These are phyloP conservation scores for Macrolepiota albuminosa DNA, from an alignment of 768 basidiomycete genomes.

Conservation along the genomic window DNA sequence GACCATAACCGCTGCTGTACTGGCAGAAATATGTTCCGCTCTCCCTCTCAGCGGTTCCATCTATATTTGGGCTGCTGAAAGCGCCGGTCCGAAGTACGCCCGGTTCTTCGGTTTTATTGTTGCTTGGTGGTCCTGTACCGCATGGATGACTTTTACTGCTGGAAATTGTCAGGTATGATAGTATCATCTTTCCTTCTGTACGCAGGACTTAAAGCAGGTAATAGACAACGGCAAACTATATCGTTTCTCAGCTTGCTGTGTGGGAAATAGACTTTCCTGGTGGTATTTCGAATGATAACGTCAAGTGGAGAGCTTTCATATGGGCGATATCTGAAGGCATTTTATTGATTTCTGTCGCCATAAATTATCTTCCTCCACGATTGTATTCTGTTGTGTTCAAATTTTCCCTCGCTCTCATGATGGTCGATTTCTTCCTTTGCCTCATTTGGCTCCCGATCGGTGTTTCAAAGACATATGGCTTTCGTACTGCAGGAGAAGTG, in stretches of 20 bases:
- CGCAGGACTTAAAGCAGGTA: not conserved
- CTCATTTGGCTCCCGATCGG: constrained; percentile 92
- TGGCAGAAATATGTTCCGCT: constrained; percentile 90
- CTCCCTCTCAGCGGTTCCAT: constrained; percentile 86
- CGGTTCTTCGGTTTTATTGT: constrained; percentile 87
- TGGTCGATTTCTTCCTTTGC: constrained; percentile 85
- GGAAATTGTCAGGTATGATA: constrained; percentile 74
- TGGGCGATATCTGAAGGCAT: constrained; percentile 80
- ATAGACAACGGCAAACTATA: constrained; percentile 85
- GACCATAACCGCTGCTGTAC: constrained; percentile 80
- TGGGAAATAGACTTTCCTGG: constrained; percentile 84
- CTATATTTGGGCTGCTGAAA: constrained; percentile 93
- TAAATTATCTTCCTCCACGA: constrained; percentile 82
- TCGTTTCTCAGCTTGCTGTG: constrained; percentile 78
- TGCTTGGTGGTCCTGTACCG: constrained; percentile 91
- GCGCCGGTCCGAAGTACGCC: constrained; percentile 82
- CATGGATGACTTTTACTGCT: constrained; percentile 95
- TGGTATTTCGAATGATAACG: constrained; percentile 59
- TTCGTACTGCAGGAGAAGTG: constrained; percentile 77
- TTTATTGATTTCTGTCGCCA: constrained; percentile 64
- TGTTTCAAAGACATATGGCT: constrained; percentile 84
- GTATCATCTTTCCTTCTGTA: not conserved
- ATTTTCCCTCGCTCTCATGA: constrained; percentile 66
- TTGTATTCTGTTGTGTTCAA: constrained; percentile 75
- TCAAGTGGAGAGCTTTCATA: constrained; percentile 83